Base-by-base conservation (phyloP, 306 rosid genomes). In the Malus sieversii region DNA sequence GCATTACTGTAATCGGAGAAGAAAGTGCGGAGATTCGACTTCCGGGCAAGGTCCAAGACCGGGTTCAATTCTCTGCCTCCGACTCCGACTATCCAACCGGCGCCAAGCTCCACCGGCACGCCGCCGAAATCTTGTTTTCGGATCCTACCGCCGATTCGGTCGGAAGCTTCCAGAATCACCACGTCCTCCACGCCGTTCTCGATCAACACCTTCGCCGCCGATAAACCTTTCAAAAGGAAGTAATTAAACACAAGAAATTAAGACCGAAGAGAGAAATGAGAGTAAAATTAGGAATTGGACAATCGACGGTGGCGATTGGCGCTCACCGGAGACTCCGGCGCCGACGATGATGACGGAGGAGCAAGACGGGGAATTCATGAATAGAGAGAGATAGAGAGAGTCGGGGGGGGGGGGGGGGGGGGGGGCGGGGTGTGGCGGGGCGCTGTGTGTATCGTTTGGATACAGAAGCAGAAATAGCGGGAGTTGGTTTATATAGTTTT, bases 61-160 rank as follows among this genome's bases (percentile, higher is more conserved):
- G 98, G 98, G 71, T 95, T 95, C 20, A 87, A 60, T 73, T 90
- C 85, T 22, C 66, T 82, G 1, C 98, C 98, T 2, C 97, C 98
- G 59, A 95, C 98, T 29, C 98, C 98, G 52, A 90, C 97, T 35
- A 95, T 92, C 98, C 98, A 95, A n/a, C 98, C 98, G 3, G 98
- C 97, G 4, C 98, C 98, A 18, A 92, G 97, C 80, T 95, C 98
- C 71, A 85, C 98, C 78, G 96, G 74, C 70, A 95, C 86, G 15
- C 92, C 97, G 3, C 97, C 97, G 73, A 95, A 95, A 53, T 75
- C 52, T 70, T 95, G 93, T 74, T 90, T 95, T 9, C 91, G 83
- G 70, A 95, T 88, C 86, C 98, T 90, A 8, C 98, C 97, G 38
- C 98, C 98, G 59, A 95, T 89, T 53, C 97, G 90, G 82, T 92